Percentiles rank a stretch among this genome's conserved stretches.
phyloP scores from a whole-genome alignment of 441 rosid species.

The Populus tomentosa region DNA sequence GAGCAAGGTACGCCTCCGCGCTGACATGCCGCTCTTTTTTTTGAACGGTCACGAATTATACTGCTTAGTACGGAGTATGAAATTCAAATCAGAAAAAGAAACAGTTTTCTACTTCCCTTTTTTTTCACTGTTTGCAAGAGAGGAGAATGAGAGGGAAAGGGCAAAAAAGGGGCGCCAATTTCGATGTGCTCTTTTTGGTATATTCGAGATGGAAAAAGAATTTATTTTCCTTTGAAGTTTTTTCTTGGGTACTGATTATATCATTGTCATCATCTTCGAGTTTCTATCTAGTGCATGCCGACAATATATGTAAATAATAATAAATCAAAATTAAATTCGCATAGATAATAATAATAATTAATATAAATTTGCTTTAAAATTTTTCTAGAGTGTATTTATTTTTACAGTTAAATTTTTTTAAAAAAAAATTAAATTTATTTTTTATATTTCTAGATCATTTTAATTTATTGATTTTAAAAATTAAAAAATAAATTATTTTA shows the following conservation, averaged over 20 bases:
- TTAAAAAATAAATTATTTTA: too few relatives aligned
- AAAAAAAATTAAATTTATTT: too few relatives aligned
- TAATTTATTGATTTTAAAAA: too few relatives aligned
- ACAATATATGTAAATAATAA: background rate
- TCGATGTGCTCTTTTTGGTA: constrained; percentile 22
- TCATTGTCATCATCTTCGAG: too few relatives aligned
- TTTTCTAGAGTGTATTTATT: too few relatives aligned
- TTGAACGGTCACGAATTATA: background rate
- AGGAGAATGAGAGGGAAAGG: background rate
- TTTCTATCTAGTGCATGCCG: background rate
- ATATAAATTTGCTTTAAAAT: too few relatives aligned
- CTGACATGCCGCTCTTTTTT: constrained; percentile 44
- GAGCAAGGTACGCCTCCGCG: constrained; percentile 77
- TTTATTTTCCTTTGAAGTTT: background rate
- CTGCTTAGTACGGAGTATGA: background rate
- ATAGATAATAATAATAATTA: too few relatives aligned
- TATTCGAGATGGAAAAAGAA: background rate
- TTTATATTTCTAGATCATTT: too few relatives aligned
- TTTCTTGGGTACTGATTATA: too few relatives aligned
- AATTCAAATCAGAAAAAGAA: background rate
- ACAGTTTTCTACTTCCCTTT: background rate
- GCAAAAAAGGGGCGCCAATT: constrained; percentile 56
- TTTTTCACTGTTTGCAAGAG: background rate
- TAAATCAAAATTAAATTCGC: too few relatives aligned
- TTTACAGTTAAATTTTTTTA: too few relatives aligned